Base-by-base conservation (phyloP, 176 grass and related monocot species). In the Thinopyrum elongatum region DNA sequence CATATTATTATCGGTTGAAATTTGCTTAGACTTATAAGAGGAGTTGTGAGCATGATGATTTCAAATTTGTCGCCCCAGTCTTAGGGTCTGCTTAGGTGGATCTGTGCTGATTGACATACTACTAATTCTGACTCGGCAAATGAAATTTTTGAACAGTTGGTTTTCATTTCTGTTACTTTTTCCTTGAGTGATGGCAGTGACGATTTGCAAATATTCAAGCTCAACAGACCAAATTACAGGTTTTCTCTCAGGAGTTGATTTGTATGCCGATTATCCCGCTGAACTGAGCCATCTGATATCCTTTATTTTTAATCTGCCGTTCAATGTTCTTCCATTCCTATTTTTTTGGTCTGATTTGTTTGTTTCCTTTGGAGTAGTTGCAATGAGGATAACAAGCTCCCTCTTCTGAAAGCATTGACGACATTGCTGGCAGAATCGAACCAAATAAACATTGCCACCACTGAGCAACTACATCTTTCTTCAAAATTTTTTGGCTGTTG, bases 181-280 rank as follows among this genome's bases (percentile, higher is more conserved):
- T 22, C 8, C 3, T 23, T 3, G 1, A 1, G 1, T 25, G 69
- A 73, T 39, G n/a, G 29, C 55, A 58, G 55, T 76, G 72, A 76
- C 28, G 72, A 76, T 11, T 76, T 76, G 55, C 72, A 51, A 76
- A 76, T 76, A 76, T 76, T 97, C 95, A 97, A 97, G 95, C 95
- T 94, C 95, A 97, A 97, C 95, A 97, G 92, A 97, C 95, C 95
- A 76, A 79, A 97, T 97, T 27, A 66, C 95, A 91, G 86, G 78
- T 91, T 82, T 26, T 94, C 85, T 87, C 68, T 47, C 2, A 51
- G 22, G 86, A 69, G 69, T 86, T 35, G 89, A 86, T 95, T 78
- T 98, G 95, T 88, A 93, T 98, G 95, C 86, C 87, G 95, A 98
- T 70, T 79, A 63, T 30, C 90, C 93, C 91, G 95, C 95, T 98